Base-by-base conservation (phyloP, 202 grass and related monocot species). In the Cymbopogon flexuosus region DNA sequence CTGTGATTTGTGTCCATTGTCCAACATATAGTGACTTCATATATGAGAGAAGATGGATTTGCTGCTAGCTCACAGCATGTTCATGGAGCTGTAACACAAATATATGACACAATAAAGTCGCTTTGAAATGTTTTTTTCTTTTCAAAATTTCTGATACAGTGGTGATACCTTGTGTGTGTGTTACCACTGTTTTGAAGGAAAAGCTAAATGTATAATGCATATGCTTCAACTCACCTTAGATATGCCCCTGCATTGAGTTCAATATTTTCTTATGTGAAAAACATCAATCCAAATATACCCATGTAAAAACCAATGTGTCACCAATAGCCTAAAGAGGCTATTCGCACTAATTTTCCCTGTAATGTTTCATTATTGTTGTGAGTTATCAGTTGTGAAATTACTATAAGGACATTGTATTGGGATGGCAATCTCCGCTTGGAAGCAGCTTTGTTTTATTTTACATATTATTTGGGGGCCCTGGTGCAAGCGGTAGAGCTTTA, bases 321-420 rank as follows among this genome's bases (percentile, higher is more conserved):
- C 13, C 33, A 65, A 84, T 77, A 58, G 14, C n/a, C 19, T 49
- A 77, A 35, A 73, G 54, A 72, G 36, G 13, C 2, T 5, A 58
- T 79, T 41, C 69, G 34, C 21, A 41, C 31, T 18, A 68, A 52
- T 23, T 56, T 79, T 54, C 14, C 29, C 15, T 74, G 15, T 29
- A 80, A 41, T 80, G 21, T 83, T 68, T 67, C n/a, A 14, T 54
- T 66, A 14, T 84, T 49, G 22, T 68, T 30, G 4, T 69, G 14
- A 67, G 21, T 57, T 39, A 2, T 56, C 31, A 66, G 11, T 31
- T 79, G 7, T 79, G 64, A 58, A 15, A 58, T 70, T 43, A 29
- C 12, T n/a, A 6, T 76, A 62, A 61, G 23, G 34, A n/a, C 8
- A 80, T 59, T 31, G 41, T 21, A 31, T 59, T 80, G 14, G 5